phyloP scores from a whole-genome alignment of 139 green algal species.

The Micractinium sp. region DNA sequence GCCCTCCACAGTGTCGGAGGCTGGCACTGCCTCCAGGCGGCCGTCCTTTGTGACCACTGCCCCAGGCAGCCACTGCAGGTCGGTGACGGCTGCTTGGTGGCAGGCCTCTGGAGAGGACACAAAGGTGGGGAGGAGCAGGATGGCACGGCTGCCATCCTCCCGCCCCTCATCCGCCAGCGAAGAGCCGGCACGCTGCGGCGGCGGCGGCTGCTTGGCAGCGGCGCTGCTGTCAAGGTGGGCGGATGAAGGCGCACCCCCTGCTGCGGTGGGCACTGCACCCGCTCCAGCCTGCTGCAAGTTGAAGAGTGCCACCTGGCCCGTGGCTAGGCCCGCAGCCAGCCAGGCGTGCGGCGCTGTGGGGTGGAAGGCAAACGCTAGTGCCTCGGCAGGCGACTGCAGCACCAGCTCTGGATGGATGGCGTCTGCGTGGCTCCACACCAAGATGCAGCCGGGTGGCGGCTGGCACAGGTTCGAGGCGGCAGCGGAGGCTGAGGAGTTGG shows the following conservation, averaged over 20 bases:
- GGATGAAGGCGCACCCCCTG: not conserved
- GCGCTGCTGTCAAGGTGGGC: not conserved
- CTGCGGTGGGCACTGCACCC: conserved; percentile 6
- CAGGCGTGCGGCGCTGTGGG: conserved; percentile 69
- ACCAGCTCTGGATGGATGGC: conserved; percentile 86
- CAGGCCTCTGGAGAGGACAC: conserved; percentile 68
- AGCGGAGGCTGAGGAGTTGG: not conserved
- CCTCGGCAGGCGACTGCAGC: conserved; percentile 78
- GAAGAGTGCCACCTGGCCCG: conserved; percentile 75
- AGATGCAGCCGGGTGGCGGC: conserved; percentile 62
- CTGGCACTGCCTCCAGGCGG: conserved; percentile 9
- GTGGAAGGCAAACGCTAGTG: conserved; percentile 83
- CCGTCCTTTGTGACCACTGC: conserved; percentile 60
- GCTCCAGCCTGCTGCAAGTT: conserved; percentile 32
- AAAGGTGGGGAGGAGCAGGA: conserved; percentile 58
- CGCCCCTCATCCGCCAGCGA: not conserved
- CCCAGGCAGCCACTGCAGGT: conserved; percentile 83
- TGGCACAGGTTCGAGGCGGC: conserved; percentile 24
- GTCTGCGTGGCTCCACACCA: conserved; percentile 88
- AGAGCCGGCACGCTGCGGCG: not conserved
- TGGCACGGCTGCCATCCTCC: conserved; percentile 24
- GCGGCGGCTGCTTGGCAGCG: not conserved
- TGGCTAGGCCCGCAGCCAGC: conserved; percentile 77
- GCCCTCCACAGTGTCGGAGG: not conserved
- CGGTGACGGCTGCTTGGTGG: conserved; percentile 71